phyloP scores from a whole-genome alignment of 2,329 filamentous ascomycete genomes.

The Bipolaris gigantea region DNA sequence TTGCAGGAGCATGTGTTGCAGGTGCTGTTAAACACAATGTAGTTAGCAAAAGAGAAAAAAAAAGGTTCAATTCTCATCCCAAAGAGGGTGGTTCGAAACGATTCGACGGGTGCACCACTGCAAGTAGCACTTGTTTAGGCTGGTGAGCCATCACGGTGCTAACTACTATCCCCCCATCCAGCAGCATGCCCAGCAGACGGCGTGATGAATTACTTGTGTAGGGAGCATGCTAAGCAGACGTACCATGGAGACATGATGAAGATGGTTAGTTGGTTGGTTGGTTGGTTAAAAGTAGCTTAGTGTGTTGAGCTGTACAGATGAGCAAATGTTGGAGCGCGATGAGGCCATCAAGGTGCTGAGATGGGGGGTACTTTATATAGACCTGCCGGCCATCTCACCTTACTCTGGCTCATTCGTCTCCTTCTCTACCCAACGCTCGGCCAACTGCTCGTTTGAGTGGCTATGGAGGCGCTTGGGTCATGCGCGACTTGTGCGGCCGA shows the following conservation, averaged over 20 bases:
- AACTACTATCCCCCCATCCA: conserved; percentile 10
- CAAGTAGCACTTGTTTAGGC: not conserved
- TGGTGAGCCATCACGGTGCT: conserved; percentile 23
- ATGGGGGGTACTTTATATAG: conserved; percentile 21
- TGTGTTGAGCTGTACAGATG: conserved; percentile 5
- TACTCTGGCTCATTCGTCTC: not conserved
- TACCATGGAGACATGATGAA: conserved; percentile 33
- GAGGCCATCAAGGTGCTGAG: conserved; percentile 31
- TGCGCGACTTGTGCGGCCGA: conserved; percentile 7
- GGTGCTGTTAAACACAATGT: conserved; percentile 12
- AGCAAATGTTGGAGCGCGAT: conserved; percentile 10
- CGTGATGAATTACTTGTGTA: not conserved
- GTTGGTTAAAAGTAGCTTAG: conserved; percentile 6
- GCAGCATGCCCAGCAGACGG: not conserved
- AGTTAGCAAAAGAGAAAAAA: too few relatives aligned
- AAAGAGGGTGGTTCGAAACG: too few relatives aligned
- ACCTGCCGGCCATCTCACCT: not conserved
- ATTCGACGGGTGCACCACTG: too few relatives aligned
- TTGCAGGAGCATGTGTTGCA: conserved; percentile 38
- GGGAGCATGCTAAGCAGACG: conserved; percentile 1
- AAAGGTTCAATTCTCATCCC: too few relatives aligned
- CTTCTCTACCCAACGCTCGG: not conserved
- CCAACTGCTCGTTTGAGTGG: not conserved
- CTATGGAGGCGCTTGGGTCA: not conserved
- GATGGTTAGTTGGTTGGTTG: conserved; percentile 12